phyloP scores from a whole-genome alignment of 495 filamentous ascomycete species.

The Lophium mytilinum region DNA sequence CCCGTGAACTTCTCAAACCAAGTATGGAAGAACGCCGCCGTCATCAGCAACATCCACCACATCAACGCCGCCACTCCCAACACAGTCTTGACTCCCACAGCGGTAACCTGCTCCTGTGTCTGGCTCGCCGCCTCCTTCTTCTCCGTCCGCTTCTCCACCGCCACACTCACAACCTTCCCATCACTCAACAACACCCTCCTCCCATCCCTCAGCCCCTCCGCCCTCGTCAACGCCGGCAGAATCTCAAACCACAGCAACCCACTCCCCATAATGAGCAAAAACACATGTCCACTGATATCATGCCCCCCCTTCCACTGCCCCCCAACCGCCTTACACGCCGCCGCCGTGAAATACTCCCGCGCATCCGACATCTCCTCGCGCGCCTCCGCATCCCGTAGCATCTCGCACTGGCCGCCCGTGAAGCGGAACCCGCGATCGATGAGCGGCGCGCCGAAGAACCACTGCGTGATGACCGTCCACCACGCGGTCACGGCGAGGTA shows the following conservation, averaged over 20 bases:
- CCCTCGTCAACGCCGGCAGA: conserved; percentile 49
- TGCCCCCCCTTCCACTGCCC: conserved; percentile 83
- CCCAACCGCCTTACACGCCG: conserved; percentile 74
- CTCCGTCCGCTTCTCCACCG: conserved; percentile 37
- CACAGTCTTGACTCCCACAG: conserved; percentile 42
- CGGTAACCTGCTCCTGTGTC: conserved; percentile 37
- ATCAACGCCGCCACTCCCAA: conserved; percentile 51
- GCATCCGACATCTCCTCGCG: conserved; percentile 38
- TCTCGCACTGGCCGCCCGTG: conserved; percentile 69
- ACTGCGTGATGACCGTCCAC: conserved; percentile 81
- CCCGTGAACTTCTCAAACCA: conserved; percentile 95
- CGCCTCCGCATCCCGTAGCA: conserved; percentile 25
- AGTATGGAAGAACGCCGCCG: conserved; percentile 92
- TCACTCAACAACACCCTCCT: conserved; percentile 51
- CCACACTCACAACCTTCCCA: conserved; percentile 40
- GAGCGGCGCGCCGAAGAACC: conserved; percentile 86
- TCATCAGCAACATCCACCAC: conserved; percentile 97
- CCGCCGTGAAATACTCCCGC: conserved; percentile 54
- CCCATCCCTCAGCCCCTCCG: conserved; percentile 43
- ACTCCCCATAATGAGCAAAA: conserved; percentile 77
- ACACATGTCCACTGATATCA: conserved; percentile 92
- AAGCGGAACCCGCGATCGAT: conserved; percentile 78
- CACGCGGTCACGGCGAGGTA: conserved; percentile 77
- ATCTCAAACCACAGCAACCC: conserved; percentile 73
- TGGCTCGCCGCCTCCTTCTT: conserved; percentile 33